phyloP scores from a whole-genome alignment of 768 basidiomycete genomes.

The Trametes maxima region DNA sequence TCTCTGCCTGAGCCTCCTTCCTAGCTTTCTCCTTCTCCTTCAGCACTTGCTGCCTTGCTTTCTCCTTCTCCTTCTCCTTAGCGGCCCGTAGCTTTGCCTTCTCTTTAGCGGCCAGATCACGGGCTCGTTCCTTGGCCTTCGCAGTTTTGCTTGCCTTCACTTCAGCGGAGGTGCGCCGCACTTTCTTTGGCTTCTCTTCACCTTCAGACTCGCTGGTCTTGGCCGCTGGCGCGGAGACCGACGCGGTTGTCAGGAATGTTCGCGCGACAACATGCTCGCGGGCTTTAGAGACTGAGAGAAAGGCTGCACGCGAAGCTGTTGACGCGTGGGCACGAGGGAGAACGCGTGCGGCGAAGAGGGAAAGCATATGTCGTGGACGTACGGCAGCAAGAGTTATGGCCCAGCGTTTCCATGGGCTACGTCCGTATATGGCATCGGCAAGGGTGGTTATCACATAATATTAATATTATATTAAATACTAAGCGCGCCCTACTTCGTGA shows the following conservation, averaged over 20 bases:
- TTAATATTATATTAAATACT: neutral
- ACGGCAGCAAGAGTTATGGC: neutral
- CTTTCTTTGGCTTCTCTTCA: neutral
- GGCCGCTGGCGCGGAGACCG: conserved; percentile 4
- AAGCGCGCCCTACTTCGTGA: neutral
- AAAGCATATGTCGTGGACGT: conserved; percentile 19
- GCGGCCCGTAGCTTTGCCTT: neutral
- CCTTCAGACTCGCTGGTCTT: neutral
- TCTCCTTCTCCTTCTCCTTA: conserved; percentile 11
- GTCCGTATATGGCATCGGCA: neutral
- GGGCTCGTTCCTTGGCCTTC: too few species aligned
- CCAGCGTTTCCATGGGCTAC: too few species aligned
- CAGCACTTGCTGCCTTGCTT: neutral
- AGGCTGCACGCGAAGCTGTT: neutral
- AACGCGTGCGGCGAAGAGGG: conserved; percentile 18
- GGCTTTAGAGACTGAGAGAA: neutral
- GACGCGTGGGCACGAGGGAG: conserved; percentile 13
- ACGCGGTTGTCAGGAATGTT: conserved; percentile 17
- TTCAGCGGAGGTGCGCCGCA: neutral
- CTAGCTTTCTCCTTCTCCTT: neutral
- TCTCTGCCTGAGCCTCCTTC: neutral
- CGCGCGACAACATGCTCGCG: conserved; percentile 11
- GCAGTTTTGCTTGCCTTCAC: neutral
- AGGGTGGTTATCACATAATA: neutral
- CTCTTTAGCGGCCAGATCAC: neutral